phyloP scores from a whole-genome alignment of 2,329 filamentous ascomycete genomes.

The Eutypa lata region DNA sequence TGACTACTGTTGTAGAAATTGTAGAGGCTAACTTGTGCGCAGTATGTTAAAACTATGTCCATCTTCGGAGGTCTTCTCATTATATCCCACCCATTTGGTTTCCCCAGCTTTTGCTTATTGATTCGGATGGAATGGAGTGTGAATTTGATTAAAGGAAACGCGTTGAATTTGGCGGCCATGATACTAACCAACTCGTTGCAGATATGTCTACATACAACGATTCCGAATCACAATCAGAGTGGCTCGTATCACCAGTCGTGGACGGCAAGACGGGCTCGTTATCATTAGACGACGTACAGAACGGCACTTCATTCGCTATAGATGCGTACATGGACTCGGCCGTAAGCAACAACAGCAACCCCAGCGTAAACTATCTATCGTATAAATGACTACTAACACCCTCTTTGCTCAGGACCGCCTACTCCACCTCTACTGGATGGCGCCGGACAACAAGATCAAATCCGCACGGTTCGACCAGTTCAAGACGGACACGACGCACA shows the following conservation, averaged over 20 bases:
- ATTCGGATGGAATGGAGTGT: background rate
- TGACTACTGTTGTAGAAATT: background rate
- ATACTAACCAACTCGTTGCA: background rate
- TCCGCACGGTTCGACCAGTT: slow-evolving; percentile 8
- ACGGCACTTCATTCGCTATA: slow-evolving; percentile 16
- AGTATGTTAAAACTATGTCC: background rate
- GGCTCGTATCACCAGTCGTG: slow-evolving; percentile 23
- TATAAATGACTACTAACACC: background rate
- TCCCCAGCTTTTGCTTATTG: background rate
- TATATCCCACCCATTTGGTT: no score
- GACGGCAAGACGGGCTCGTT: slow-evolving; percentile 18
- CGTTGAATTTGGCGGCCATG: background rate
- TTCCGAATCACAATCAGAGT: slow-evolving; percentile 14
- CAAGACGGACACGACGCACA: slow-evolving; percentile 9
- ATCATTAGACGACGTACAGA: slow-evolving; percentile 11
- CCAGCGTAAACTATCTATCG: background rate
- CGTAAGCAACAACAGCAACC: background rate
- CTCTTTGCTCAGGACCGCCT: background rate
- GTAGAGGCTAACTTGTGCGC: background rate
- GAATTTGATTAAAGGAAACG: no score
- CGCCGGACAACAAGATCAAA: background rate
- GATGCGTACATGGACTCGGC: slow-evolving; percentile 6
- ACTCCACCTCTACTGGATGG: slow-evolving; percentile 3
- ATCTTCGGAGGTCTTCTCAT: background rate
- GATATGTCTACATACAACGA: slow-evolving; percentile 26